Conservation (phyloP, 2,329 filamentous ascomycete species). For the Clarireedia hainanense region DNA sequence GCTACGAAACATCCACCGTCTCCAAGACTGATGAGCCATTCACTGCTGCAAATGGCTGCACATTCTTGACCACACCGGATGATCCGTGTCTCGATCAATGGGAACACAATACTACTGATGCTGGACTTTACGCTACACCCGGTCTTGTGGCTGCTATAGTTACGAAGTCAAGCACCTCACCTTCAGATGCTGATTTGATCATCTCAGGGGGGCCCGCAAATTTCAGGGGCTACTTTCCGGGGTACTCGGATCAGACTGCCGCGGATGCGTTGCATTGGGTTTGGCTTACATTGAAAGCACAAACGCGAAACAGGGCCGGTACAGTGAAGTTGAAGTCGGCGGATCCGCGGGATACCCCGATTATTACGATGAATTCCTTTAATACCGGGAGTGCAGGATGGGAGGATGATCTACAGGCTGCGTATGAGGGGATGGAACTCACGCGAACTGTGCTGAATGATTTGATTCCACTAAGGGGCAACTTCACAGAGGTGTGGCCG, state of each 20-base stretch:
- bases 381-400: slow-evolving; percentile 11
- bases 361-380: slow-evolving; percentile 57
- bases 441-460: slow-evolving; percentile 32
- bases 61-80: slow-evolving; percentile 27
- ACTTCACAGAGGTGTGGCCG: slow-evolving; percentile 36
- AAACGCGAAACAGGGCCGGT: slow-evolving; percentile 53
- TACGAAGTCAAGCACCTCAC: slow-evolving; percentile 9
- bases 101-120: slow-evolving; percentile 10
- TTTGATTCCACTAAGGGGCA: slow-evolving; percentile 32
- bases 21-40: slow-evolving; percentile 35
- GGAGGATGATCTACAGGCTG: slow-evolving; percentile 14
- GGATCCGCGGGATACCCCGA: slow-evolving; percentile 55
- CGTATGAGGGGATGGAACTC: slow-evolving; percentile 12
- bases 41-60: slow-evolving; percentile 30
- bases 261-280: slow-evolving; percentile 25
- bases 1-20: slow-evolving; percentile 39
- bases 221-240: slow-evolving; percentile 27
- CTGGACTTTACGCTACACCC: slow-evolving; percentile 35
- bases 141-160: slow-evolving; percentile 34
- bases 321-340: slow-evolving; percentile 51
- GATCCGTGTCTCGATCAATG: slow-evolving; percentile 32
- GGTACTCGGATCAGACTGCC: slow-evolving; percentile 35
- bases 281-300: slow-evolving; percentile 39
- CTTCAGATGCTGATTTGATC: slow-evolving; percentile 14
- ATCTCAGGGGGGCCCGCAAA: neutral